Evolutionary conservation across 2,329 filamentous ascomycete genomes (phyloP).

Genomic region (Graphilbum fragrans): DNA sequence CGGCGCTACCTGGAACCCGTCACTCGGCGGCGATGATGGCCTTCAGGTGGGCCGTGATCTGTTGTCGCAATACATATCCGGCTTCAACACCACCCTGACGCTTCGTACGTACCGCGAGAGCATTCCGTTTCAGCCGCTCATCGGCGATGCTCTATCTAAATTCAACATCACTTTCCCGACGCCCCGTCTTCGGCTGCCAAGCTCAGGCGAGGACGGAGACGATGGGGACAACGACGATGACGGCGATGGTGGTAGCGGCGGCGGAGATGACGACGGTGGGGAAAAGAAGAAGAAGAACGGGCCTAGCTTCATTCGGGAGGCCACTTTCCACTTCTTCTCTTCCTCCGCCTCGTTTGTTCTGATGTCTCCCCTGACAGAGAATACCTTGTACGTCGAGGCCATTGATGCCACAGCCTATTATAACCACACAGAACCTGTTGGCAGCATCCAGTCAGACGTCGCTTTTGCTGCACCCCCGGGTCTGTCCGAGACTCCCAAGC

Average conservation of each 20-base stretch:
- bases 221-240: constrained; percentile 16
- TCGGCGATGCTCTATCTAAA: constrained; percentile 61
- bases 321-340: constrained; percentile 75
- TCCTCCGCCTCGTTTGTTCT: constrained; percentile 80
- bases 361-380: constrained; percentile 61
- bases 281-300: constrained; percentile 22
- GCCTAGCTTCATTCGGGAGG: constrained; percentile 62
- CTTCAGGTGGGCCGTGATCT: constrained; percentile 55
- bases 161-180: constrained; percentile 61
- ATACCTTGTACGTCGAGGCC: constrained; percentile 63
- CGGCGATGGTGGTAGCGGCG: constrained; percentile 4
- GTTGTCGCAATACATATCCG: constrained; percentile 78
- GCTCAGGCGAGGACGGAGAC: constrained; percentile 20
- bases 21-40: constrained; percentile 49
- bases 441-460: constrained; percentile 60
- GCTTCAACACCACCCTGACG: constrained; percentile 70
- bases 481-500: constrained; percentile 53
- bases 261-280: constrained; percentile 13
- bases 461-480: constrained; percentile 72
- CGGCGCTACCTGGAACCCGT: constrained; percentile 63
- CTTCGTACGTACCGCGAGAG: constrained; percentile 58
- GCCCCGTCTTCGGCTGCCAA: constrained; percentile 40
- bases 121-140: constrained; percentile 59
- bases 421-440: constrained; percentile 66
- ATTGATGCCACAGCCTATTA: constrained; percentile 81